Evolutionary conservation across 1,139 yeast genomes (phyloP).

Genomic region (Pichia inconspicua): DNA sequence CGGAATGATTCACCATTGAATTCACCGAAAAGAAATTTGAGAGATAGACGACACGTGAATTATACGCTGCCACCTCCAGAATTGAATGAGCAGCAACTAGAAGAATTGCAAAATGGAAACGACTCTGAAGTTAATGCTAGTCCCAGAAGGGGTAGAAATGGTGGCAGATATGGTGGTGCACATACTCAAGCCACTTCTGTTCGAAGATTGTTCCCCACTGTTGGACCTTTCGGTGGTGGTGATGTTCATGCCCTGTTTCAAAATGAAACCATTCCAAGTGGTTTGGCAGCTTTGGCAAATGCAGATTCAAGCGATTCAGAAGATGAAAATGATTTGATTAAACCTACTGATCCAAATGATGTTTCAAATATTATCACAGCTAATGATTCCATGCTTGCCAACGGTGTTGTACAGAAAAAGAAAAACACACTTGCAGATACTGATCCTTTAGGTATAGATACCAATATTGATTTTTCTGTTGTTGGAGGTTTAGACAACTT

Average conservation of each 20-base stretch:
- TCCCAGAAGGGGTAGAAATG: constrained; percentile 23
- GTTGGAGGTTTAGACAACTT: constrained; percentile 92
- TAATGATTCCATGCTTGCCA: constrained; percentile 10
- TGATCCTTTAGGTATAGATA: constrained; percentile 92
- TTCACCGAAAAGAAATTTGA: constrained; percentile 44
- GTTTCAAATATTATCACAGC: constrained; percentile 19
- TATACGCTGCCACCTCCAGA: constrained; percentile 86
- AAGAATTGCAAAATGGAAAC: constrained; percentile 10
- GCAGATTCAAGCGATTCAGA: constrained; percentile 29
- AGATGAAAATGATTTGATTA: constrained; percentile 35
- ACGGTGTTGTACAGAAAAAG: constrained; percentile 29
- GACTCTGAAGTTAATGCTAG: constrained; percentile 29
- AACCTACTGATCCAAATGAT: constrained; percentile 27
- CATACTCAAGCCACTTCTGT: constrained; percentile 22
- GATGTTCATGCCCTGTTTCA: constrained; percentile 70
- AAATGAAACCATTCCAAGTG: constrained; percentile 43
- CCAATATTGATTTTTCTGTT: constrained; percentile 80
- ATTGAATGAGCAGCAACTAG: constrained; percentile 38
- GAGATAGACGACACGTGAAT: constrained; percentile 73
- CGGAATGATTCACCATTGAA: constrained; percentile 40
- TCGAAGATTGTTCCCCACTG: constrained; percentile 77
- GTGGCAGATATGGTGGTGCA: constrained; percentile 22
- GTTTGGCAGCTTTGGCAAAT: constrained; percentile 33
- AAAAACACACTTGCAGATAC: constrained; percentile 79
- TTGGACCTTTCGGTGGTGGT: constrained; percentile 96